Evolutionary conservation across 2,329 filamentous ascomycete genomes (phyloP).

Genomic region (Chalaropsis thielavioides): DNA sequence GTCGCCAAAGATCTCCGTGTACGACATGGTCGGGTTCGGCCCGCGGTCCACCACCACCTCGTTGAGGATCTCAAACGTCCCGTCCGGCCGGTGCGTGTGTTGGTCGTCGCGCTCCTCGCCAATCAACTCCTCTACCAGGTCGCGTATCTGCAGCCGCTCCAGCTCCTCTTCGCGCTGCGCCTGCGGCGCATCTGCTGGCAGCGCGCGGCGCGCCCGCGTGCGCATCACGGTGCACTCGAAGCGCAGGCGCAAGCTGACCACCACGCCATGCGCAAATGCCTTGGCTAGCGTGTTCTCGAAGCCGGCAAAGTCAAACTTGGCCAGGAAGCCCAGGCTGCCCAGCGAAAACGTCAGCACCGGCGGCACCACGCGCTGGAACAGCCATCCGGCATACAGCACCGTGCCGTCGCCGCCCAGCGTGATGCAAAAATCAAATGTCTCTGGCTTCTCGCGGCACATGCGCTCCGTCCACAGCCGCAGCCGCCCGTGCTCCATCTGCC

Average conservation of each 20-base stretch:
- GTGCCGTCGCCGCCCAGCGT: constrained; percentile 94
- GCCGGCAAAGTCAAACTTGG: constrained; percentile 82
- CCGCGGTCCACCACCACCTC: constrained; percentile 94
- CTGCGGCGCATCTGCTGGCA: constrained; percentile 12
- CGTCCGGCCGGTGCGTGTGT: constrained; percentile 71
- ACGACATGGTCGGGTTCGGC: constrained; percentile 87
- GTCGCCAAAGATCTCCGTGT: constrained; percentile 83
- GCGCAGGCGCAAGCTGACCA: constrained; percentile 69
- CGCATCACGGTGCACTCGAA: constrained; percentile 95
- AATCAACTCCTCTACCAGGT: constrained; percentile 79
- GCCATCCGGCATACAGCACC: constrained; percentile 87
- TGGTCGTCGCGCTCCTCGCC: constrained; percentile 74
- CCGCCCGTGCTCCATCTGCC: constrained; percentile 31
- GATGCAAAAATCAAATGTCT: constrained; percentile 86
- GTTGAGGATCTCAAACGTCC: constrained; percentile 81
- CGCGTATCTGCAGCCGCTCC: constrained; percentile 33
- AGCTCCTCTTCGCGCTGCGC: constrained; percentile 26
- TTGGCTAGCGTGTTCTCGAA: constrained; percentile 54
- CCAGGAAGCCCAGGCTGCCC: constrained; percentile 85
- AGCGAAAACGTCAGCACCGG: constrained; percentile 84
- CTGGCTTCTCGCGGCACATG: constrained; percentile 62
- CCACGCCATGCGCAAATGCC: constrained; percentile 71
- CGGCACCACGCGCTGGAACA: constrained; percentile 90
- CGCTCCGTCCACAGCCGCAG: constrained; percentile 72
- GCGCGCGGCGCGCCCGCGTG: constrained; percentile 35